Base-by-base conservation (phyloP, 2,329 filamentous ascomycete species). In the Talaromyces funiculosus region DNA sequence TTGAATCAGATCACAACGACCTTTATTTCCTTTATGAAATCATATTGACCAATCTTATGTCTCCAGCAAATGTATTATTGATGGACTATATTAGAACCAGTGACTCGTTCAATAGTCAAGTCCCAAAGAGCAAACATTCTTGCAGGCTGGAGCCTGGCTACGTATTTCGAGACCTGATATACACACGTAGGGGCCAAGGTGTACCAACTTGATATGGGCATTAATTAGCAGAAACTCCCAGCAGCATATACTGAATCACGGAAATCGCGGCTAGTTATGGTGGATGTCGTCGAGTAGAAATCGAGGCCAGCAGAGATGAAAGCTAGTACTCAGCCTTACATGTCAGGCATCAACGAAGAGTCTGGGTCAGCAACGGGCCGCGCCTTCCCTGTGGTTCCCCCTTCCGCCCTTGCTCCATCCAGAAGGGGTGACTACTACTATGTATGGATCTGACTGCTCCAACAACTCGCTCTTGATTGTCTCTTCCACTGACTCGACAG, bases 351-450 rank as follows among this genome's bases (percentile, higher is more conserved):
- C 29, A 10, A 10, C 7, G 7, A 38, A 40, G n/a, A 42, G 35
- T 57, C 43, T 61, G 59, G 59, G 59, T 61, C 59, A 53, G 53
- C 59, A 53, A 29, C 59, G 59, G 59, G 33, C 59, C 59, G 59
- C 55, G 37, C 55, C 59, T 49, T 49, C 42, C 35, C 31, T 56
- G 53, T 33, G 47, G 29, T 45, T n/a, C n/a, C 31, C 18, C 51
- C 33, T 29, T 33, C 40, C 22, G 42, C 45, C 57, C 59, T 59
- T 60, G 51, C 59, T 43, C 37, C 43, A 55, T 35, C 51, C 24
- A 33, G 37, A 29, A n/a, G n/a, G n/a, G n/a, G n/a, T n/a, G n/a
- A n/a, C n/a, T n/a, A n/a, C n/a, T n/a, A n/a, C n/a, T n/a, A n/a
- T n/a, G n/a, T n/a, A n/a, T n/a, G n/a, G n/a, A n/a, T n/a, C n/a